Evolutionary conservation across 352 stramenopile species (phyloP).

Genomic region (Aphanomyces cochlioides): DNA sequence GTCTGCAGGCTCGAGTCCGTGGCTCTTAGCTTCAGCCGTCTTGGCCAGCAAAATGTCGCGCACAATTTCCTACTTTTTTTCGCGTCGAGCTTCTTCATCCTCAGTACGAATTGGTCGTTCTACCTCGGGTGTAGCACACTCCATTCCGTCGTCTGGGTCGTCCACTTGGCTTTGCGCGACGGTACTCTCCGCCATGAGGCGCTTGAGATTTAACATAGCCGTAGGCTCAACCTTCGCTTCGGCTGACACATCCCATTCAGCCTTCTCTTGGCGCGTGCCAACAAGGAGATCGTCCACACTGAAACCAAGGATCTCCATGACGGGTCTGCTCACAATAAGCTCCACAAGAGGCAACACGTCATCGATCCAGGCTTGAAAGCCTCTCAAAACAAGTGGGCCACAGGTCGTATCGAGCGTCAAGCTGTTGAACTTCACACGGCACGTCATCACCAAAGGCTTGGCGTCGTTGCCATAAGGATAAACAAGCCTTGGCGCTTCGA

Average conservation of each 20-base stretch:
- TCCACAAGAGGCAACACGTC: slow-evolving; percentile 4
- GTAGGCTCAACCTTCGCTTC: no score
- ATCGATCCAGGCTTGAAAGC: slow-evolving; percentile 15
- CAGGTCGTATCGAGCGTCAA: slow-evolving; percentile 19
- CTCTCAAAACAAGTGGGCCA: neutral
- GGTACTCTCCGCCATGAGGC: no score
- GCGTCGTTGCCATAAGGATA: slow-evolving; percentile 18
- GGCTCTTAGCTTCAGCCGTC: neutral
- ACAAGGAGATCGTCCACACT: slow-evolving; percentile 17
- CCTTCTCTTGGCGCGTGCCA: slow-evolving; percentile 1
- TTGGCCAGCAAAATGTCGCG: neutral
- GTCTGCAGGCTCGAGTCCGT: neutral
- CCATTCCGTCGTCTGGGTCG: neutral
- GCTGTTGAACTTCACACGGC: neutral
- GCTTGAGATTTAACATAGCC: no score
- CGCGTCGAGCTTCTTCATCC: no score
- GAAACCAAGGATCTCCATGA: slow-evolving; percentile 15
- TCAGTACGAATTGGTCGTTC: no score
- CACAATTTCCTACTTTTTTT: no score
- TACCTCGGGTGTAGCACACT: neutral
- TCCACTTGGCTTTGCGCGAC: neutral
- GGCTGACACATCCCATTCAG: slow-evolving; percentile 14
- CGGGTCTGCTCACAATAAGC: slow-evolving; percentile 6
- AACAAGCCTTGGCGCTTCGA: neutral
- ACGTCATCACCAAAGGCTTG: neutral